These are phyloP conservation scores for Solanum pimpinellifolium DNA, from an alignment of 257 asterid species.

Conservation along the genomic window DNA sequence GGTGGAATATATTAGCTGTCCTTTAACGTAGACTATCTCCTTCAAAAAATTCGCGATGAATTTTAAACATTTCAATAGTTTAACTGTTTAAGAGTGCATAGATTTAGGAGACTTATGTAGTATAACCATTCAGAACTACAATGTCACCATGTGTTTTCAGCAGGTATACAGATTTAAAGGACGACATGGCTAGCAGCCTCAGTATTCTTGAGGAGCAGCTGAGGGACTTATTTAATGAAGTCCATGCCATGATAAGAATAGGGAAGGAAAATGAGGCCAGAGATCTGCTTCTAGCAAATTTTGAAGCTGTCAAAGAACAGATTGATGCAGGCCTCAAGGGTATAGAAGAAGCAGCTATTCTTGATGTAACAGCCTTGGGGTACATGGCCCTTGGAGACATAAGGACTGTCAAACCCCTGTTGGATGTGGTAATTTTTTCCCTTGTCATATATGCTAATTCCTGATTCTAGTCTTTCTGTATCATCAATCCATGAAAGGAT, in stretches of 20 bases:
- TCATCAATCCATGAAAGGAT: not conserved
- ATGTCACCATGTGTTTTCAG: not conserved
- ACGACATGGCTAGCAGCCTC: conserved; percentile 19
- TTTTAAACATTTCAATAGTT: not conserved
- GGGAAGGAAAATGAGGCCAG: conserved; percentile 67
- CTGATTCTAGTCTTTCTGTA: not conserved
- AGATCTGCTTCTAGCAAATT: conserved; percentile 74
- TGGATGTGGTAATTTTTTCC: conserved; percentile 52
- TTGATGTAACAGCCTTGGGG: conserved; percentile 77
- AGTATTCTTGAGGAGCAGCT: conserved; percentile 53
- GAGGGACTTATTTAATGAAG: conserved; percentile 56
- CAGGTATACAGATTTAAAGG: conserved; percentile 16
- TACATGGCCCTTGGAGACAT: conserved; percentile 68
- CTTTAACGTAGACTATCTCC: not conserved
- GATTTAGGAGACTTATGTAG: not conserved
- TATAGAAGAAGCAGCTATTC: conserved; percentile 79
- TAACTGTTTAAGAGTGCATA: not conserved
- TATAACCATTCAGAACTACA: not conserved
- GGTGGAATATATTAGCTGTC: not conserved
- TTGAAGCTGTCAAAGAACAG: conserved; percentile 58
- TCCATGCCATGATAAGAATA: conserved; percentile 43
- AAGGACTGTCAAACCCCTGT: conserved; percentile 31
- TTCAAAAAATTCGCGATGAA: not conserved
- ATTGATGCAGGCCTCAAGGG: conserved; percentile 54
- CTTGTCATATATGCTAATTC: conserved; percentile 3